Percentiles rank a stretch among this genome's conserved stretches.
Evolutionary conservation across 2,329 filamentous ascomycete species (phyloP).

Genomic region (Trichoderma citrinoviride): DNA sequence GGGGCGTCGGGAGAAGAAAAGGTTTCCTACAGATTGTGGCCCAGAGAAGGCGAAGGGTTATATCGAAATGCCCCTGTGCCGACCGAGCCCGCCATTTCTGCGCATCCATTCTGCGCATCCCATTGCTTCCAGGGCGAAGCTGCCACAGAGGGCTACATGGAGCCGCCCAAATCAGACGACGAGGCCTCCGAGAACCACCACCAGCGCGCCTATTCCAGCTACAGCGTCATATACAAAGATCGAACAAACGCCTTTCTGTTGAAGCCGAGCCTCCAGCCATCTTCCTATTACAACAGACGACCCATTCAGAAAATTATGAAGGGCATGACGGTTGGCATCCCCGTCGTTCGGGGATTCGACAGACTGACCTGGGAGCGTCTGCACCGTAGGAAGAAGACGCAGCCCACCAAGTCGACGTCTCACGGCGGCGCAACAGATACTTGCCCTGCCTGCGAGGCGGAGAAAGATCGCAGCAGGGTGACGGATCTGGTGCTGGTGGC

Average conservation of each 20-base stretch:
- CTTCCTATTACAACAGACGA: constrained; percentile 75
- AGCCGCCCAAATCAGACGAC: constrained; percentile 32
- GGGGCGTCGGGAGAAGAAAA: constrained; percentile 90
- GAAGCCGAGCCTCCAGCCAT: constrained; percentile 81
- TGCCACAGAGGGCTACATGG: constrained; percentile 52
- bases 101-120: constrained; percentile 58
- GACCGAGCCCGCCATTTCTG: constrained; percentile 45
- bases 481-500: constrained; percentile 88
- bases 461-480: constrained; percentile 65
- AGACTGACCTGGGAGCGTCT: constrained; percentile 71
- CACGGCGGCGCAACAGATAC: constrained; percentile 32
- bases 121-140: constrained; percentile 60
- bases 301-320: constrained; percentile 84
- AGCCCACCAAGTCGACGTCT: constrained; percentile 31
- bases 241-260: constrained; percentile 75
- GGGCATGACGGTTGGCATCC: constrained; percentile 76
- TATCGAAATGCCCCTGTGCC: constrained; percentile 24
- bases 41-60: constrained; percentile 45
- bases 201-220: constrained; percentile 63
- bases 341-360: constrained; percentile 88
- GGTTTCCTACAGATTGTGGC: constrained; percentile 80
- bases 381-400: constrained; percentile 49
- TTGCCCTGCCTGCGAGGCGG: constrained; percentile 60
- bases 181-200: constrained; percentile 42
- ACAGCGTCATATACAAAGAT: constrained; percentile 86